Base-by-base conservation (phyloP, 2,329 filamentous ascomycete species). In the Metarhizium rileyi region DNA sequence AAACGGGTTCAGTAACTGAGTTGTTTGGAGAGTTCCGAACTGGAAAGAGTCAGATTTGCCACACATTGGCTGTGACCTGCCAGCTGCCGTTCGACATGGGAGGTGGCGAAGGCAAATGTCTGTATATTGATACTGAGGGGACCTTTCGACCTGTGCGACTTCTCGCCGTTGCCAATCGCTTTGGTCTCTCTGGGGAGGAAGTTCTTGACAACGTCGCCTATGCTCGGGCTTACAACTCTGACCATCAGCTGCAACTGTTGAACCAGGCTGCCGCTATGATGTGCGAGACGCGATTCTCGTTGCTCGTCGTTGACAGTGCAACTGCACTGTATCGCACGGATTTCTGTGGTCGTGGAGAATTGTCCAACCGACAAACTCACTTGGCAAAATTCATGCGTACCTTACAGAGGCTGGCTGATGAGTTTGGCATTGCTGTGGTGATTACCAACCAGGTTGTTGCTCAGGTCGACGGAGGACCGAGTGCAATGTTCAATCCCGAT, bases 391-490 rank as follows among this genome's bases (percentile, higher is more conserved):
- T 94, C 64, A 86, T 94, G 85, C 81, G 88, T 48, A 89, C 81
- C 2, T 74, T 94, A 23, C 88, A 93, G 68, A 76, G 87, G 10
- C 76, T 93, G 23, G 83, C 83, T 4, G 83, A 86, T 58, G 83
- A 86, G 67, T 98, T 98, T 64, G 93, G 93, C 51, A 96, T 98
- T 59, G 93, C 93, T 0, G 93, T 98, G 7, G 89, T 98, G 59
- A 98, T 98, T 62, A 97, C 93, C 41, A 98, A 98, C 64, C 93
- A 98, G 67, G 93, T 98, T 27, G 94, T 98, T 38, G 93, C 93
- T 9, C 94, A 98, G 67, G 93, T 98, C 8, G 93, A 98, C 63
- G 93, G 93, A 55, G 93, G 93, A 3, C 90, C 91, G 27, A 91
- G 86, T 62, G 84, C 91, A 53, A 98, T 98, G 93, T 98, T 95